phyloP scores from a whole-genome alignment of 2,329 filamentous ascomycete species.

The Bipolaris bicolor region DNA sequence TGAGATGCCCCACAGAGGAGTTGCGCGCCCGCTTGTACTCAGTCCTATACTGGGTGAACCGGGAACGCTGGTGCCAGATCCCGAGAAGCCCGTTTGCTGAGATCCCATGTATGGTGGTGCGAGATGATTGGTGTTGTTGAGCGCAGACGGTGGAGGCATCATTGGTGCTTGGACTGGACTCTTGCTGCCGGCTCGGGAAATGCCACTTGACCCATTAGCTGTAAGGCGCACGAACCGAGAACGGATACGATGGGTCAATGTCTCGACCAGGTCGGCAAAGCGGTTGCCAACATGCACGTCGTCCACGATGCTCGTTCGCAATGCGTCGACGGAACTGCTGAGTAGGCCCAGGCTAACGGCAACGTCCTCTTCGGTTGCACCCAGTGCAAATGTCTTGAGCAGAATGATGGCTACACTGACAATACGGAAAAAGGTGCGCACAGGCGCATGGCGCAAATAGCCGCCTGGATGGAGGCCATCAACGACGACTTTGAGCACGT shows the following conservation, averaged over 20 bases:
- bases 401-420: conserved; percentile 85
- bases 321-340: conserved; percentile 74
- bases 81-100: conserved; percentile 20
- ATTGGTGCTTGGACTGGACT: conserved; percentile 39
- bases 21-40: conserved; percentile 40
- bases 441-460: conserved; percentile 81
- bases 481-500: conserved; percentile 77
- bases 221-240: conserved; percentile 70
- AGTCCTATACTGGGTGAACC: conserved; percentile 36
- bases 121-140: conserved; percentile 23
- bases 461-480: conserved; percentile 75
- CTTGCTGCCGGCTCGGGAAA: conserved; percentile 46
- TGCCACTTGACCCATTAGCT: conserved; percentile 52
- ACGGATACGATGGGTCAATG: conserved; percentile 74
- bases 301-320: conserved; percentile 80
- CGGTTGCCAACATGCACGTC: conserved; percentile 85
- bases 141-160: conserved; percentile 40
- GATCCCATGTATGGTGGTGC: conserved; percentile 24
- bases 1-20: conserved; percentile 53
- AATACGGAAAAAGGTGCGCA: conserved; percentile 85
- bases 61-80: conserved; percentile 31
- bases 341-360: conserved; percentile 76
- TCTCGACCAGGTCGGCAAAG: conserved; percentile 82
- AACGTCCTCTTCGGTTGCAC: conserved; percentile 78
- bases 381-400: conserved; percentile 81